Evolutionary conservation across 257 asterid species (phyloP).

Genomic region (Orobanche coerulescens): DNA sequence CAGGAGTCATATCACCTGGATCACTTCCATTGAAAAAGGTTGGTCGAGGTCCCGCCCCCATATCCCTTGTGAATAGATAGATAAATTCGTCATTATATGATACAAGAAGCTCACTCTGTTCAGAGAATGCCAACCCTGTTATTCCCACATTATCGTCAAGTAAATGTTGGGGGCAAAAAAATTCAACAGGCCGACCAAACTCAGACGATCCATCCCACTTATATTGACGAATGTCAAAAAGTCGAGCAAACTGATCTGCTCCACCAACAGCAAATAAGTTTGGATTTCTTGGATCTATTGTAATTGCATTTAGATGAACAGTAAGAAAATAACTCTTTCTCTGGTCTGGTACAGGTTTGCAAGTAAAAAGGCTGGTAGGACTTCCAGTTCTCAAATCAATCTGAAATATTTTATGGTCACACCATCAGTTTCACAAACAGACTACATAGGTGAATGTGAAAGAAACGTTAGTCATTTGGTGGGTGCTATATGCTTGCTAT

Average conservation of each 20-base stretch:
- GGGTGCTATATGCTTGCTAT: constrained; percentile 11
- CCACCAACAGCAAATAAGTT: constrained; percentile 83
- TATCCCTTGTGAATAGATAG: constrained; percentile 68
- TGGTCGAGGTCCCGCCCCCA: constrained; percentile 59
- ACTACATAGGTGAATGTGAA: too few species aligned
- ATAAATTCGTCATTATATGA: constrained; percentile 71
- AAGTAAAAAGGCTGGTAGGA: constrained; percentile 60
- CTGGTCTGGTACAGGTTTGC: constrained; percentile 39
- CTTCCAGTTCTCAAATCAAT: constrained; percentile 73
- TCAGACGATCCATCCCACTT: constrained; percentile 61
- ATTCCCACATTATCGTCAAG: constrained; percentile 51
- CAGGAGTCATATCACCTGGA: constrained; percentile 28
- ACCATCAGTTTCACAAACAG: constrained; percentile 10
- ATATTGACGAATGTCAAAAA: constrained; percentile 72
- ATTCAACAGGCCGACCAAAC: constrained; percentile 62
- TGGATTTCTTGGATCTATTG: constrained; percentile 87
- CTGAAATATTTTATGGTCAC: constrained; percentile 32
- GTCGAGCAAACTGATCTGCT: constrained; percentile 70
- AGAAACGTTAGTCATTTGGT: not conserved
- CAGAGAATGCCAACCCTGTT: constrained; percentile 91
- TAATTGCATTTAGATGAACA: constrained; percentile 57
- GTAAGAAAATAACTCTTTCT: constrained; percentile 26
- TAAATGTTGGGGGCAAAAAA: constrained; percentile 71
- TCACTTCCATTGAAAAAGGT: constrained; percentile 32
- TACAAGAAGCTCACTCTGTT: constrained; percentile 84